Percentiles rank a stretch among this genome's conserved stretches.
Evolutionary conservation across 345 rosid genomes (phyloP).

Genomic region (Arabis alpina): DNA sequence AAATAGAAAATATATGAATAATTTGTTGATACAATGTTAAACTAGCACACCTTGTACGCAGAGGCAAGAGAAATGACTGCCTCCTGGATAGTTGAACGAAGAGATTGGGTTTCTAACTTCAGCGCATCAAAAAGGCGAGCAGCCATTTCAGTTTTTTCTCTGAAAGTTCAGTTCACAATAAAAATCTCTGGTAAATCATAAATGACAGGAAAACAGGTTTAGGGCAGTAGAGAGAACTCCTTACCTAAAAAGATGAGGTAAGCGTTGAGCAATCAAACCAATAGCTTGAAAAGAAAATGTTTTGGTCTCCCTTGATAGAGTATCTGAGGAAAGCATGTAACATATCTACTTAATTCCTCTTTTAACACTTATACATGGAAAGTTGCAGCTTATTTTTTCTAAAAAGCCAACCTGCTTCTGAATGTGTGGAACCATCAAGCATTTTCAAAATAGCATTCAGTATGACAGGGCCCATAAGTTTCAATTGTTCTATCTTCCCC

Average conservation of each 20-base stretch:
- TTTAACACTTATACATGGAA: conserved; percentile 1
- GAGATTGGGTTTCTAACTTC: conserved; percentile 72
- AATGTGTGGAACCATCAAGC: conserved; percentile 74
- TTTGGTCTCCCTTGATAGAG: conserved; percentile 71
- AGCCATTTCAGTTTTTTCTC: conserved; percentile 93
- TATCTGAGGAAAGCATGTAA: conserved; percentile 54
- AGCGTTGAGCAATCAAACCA: conserved; percentile 87
- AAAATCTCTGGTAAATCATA: conserved; percentile 28
- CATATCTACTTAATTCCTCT: conserved; percentile 16
- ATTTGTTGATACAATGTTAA: conserved; percentile 6
- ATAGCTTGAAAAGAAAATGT: conserved; percentile 88
- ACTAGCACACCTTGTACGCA: conserved; percentile 74
- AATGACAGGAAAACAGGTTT: conserved; percentile 34
- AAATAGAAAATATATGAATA: conserved; percentile 19
- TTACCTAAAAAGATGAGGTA: conserved; percentile 92
- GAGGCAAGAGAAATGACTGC: conserved; percentile 77
- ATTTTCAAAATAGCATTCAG: conserved; percentile 79
- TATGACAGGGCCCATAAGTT: conserved; percentile 94
- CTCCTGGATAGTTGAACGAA: conserved; percentile 82
- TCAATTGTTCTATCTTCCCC: conserved; percentile 86
- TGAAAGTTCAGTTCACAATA: conserved; percentile 39
- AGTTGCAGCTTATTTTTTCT: neutral
- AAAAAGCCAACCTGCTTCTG: conserved; percentile 67
- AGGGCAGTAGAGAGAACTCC: conserved; percentile 29
- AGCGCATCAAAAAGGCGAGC: conserved; percentile 85